Base-by-base conservation (phyloP, 108 stramenopile genomes). In the Seminavis robusta region DNA sequence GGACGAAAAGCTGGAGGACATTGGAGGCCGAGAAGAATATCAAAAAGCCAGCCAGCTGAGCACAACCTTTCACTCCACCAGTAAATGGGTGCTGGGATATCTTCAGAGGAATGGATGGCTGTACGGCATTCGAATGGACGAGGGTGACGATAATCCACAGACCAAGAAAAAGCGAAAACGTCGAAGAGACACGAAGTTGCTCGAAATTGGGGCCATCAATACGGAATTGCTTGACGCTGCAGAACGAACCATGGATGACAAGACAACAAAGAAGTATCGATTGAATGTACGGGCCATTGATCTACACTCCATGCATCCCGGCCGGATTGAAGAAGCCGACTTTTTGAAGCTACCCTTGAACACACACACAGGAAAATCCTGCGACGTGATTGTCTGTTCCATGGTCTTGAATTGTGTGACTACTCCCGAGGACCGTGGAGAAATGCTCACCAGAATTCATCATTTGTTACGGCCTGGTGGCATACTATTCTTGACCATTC, bases 181-280 rank as follows among this genome's bases (percentile, higher is more conserved):
- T 41, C 68, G 83, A 64, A 70, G 86, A 61, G 52, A 62, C 3
- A 61, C 80, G 16, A 52, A 67, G 51, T 32, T 94, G n/a, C 67
- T 97, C 30, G 97, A 97, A 73, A 74, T 97, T 25, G 97, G 97
- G n/a, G 94, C 94, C 11, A 94, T 97, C 53, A 97, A 95, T 56
- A 90, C 83, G 9, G 88, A 94, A 64, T 83, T 97, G 1, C 39
- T 94, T 28, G 86, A 90, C 60, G 86, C 88, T 7, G 81, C 88
- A 56, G 65, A 56, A 39, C 68, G 52, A 2, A 38, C 26, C 5
- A 47, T 13, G 1, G 56, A 59, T 8, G 46, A 53, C 25, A 13
- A 33, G 36, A 37, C 15, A 34, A 60, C 63, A 45, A 61, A 66
- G 28, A 74, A 68, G 10, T 65, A 82, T 52, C 71, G 53, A 9